These are phyloP conservation scores for Dactylellina haptotyla DNA, from an alignment of 2,329 filamentous ascomycete species.

Conservation along the genomic window DNA sequence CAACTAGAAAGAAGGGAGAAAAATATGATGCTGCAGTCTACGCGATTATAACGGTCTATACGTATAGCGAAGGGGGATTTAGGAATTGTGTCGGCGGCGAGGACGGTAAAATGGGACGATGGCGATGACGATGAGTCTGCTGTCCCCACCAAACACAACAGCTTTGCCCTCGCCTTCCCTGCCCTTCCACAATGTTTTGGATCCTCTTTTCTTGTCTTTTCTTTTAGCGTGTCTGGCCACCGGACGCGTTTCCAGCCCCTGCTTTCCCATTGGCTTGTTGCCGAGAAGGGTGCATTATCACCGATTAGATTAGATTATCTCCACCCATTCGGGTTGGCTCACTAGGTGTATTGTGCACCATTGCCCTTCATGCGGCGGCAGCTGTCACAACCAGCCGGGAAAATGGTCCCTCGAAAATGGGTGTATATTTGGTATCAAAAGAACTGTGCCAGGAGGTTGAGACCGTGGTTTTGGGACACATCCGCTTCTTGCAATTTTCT, in stretches of 20 bases:
- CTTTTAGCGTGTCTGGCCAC: conserved; percentile 35
- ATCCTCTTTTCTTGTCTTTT: neutral
- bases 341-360: too few species aligned
- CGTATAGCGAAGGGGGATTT: neutral
- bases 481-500: too few species aligned
- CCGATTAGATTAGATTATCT: conserved; percentile 30
- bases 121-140: conserved; percentile 13
- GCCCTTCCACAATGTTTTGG: conserved; percentile 11
- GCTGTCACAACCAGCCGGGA: too few species aligned
- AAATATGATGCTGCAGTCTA: neutral
- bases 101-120: neutral
- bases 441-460: too few species aligned
- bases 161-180: neutral
- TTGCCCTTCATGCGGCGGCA: too few species aligned
- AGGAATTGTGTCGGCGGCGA: neutral
- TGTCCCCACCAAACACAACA: conserved; percentile 4
- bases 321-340: too few species aligned
- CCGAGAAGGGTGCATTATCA: conserved; percentile 6
- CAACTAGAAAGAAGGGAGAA: neutral
- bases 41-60: neutral
- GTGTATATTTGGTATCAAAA: too few species aligned
- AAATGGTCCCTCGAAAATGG: too few species aligned
- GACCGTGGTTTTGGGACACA: too few species aligned
- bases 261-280: conserved; percentile 14
- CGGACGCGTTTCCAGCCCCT: conserved; percentile 26